Conservation (phyloP, 2,329 filamentous ascomycete species). For the Sclerotinia subarctica region DNA sequence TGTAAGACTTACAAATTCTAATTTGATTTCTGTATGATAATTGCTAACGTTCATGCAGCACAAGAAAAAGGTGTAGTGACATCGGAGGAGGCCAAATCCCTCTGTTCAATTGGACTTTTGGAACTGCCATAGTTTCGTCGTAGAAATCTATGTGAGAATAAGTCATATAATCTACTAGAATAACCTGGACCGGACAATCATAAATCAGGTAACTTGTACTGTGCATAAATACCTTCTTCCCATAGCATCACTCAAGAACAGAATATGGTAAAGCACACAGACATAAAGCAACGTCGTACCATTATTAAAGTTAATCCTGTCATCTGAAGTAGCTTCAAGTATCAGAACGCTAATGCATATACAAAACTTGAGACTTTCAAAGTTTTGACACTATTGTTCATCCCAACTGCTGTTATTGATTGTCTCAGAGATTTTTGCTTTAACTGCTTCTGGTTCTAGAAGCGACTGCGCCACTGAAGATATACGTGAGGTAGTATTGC, state of each 20-base stretch:
- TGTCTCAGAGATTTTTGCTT: neutral
- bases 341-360: neutral
- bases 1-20: neutral
- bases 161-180: neutral
- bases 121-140: neutral
- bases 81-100: neutral
- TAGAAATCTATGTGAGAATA: neutral
- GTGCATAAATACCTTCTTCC: neutral
- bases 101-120: neutral
- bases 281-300: neutral
- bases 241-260: accelerated
- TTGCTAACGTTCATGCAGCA: neutral
- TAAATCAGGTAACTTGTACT: neutral
- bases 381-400: neutral
- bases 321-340: neutral
- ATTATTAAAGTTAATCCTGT: neutral
- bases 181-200: neutral
- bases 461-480: neutral
- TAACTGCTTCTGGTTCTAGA: neutral
- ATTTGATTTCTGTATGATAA: neutral
- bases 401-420: neutral
- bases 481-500: neutral
- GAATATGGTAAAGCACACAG: no score
- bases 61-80: neutral
- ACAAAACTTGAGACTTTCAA: neutral